Base-by-base conservation (phyloP, 139 green algal species). In the Picochlorum sp. region DNA sequence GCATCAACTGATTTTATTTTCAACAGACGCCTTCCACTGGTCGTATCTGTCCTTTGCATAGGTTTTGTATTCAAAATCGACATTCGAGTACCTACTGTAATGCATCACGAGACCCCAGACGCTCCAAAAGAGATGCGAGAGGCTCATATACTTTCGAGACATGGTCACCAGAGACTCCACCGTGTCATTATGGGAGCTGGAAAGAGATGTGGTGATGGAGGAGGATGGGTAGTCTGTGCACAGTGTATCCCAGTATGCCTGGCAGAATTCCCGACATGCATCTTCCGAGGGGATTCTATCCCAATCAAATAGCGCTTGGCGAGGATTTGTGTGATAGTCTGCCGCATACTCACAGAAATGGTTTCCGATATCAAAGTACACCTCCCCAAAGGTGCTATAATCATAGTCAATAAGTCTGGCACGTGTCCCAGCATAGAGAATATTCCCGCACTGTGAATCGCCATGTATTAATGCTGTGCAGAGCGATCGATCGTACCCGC, bases 371-470 rank as follows among this genome's bases (percentile, higher is more conserved):
- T 91, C 84, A 66, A 81, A 86, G 0, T 73, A 81, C 0, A 82
- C 69, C 3, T 70, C 30, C 6, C 15, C 15, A 34, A 54, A 69
- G 61, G 21, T 79, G 70, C 26, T 65, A 45, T 66, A 60, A 63
- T 90, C 84, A 60, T 89, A 91, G 30, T 91, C 84, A 23, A 91
- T 91, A 4, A 91, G 67, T 20, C 51, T 18, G 24, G 37, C 65
- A 18, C 16, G 21, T 52, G 56, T 14, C 21, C n/a, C 18, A 16
- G 13, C 49, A 47, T 77, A 45, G 57, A 90, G 76, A 61, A 89
- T 83, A 76, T 90, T 90, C 52, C 80, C 83, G 38, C 81, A 88
- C 68, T 88, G 83, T 24, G 86, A 64, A 64, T 90, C 83, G 62
- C 86, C 88, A 72, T 90, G 83, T 70, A 74, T 79, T 51, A 83